Conservation (phyloP, 371 early-diverging fungal species). For the Mortierella sp. region DNA sequence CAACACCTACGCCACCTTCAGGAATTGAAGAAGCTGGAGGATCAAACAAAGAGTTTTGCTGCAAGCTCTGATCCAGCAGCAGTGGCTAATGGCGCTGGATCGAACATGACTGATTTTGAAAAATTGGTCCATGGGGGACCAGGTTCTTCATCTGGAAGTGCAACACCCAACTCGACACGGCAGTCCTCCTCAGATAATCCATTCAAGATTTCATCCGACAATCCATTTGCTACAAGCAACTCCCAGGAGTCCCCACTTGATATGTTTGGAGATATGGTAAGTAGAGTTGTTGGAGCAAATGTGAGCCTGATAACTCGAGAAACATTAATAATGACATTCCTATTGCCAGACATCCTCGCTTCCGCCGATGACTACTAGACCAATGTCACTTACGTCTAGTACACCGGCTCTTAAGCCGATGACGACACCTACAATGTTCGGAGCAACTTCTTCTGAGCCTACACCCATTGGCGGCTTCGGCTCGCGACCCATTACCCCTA, state of each 20-base stretch:
- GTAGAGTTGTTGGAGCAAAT: background rate
- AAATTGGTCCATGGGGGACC: conserved; percentile 39
- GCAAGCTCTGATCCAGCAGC: conserved; percentile 25
- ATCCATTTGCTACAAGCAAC: conserved; percentile 30
- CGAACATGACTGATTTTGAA: conserved; percentile 47
- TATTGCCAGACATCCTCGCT: conserved; percentile 26
- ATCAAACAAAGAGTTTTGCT: conserved; percentile 60
- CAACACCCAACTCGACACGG: conserved; percentile 18
- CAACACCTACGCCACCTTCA: conserved; percentile 73
- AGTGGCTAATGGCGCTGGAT: conserved; percentile 24
- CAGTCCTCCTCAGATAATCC: conserved; percentile 42
- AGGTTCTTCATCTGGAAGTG: conserved; percentile 10
- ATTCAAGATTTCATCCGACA: conserved; percentile 52
- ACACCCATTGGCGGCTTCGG: conserved; percentile 13
- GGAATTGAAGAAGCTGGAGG: conserved; percentile 68
- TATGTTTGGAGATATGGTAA: conserved; percentile 53
- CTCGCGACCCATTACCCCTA: conserved; percentile 45
- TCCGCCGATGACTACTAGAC: conserved; percentile 23
- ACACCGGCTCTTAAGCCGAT: conserved; percentile 36
- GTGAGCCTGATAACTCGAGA: too few relatives aligned
- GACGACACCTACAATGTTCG: conserved; percentile 44
- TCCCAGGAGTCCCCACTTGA: conserved; percentile 36
- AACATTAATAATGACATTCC: too few relatives aligned
- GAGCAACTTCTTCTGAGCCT: conserved; percentile 36
- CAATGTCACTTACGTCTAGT: conserved; percentile 26